These are phyloP conservation scores for Fusarium sambucinum DNA, from an alignment of 2,329 filamentous ascomycete species.

Conservation along the genomic window DNA sequence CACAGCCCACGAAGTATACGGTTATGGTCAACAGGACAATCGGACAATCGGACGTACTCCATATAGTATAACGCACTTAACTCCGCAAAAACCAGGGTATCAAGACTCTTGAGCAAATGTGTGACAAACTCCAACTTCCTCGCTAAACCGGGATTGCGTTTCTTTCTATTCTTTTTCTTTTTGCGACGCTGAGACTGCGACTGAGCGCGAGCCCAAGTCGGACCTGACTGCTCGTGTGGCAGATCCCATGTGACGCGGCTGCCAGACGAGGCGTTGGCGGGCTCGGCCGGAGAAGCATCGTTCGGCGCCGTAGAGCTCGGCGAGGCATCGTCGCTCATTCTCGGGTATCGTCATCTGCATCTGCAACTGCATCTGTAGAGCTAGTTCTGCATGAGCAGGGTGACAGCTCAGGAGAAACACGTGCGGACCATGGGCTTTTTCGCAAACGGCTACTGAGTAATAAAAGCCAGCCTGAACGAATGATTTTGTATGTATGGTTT, in stretches of 20 bases:
- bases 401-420: constrained; percentile 43
- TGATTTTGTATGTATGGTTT: constrained; percentile 5
- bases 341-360: constrained; percentile 54
- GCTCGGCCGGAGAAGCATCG: constrained; percentile 39
- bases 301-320: constrained; percentile 56
- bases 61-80: constrained; percentile 76
- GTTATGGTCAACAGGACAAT: constrained; percentile 1
- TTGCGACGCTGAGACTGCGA: constrained; percentile 52
- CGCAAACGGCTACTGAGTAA: constrained; percentile 5
- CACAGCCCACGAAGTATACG: constrained; percentile 6
- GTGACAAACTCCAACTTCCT: constrained; percentile 72
- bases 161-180: constrained; percentile 54
- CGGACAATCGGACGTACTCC: constrained; percentile 64
- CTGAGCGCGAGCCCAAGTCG: constrained; percentile 37
- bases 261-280: constrained; percentile 23
- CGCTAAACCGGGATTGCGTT: constrained; percentile 58
- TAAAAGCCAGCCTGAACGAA: constrained; percentile 1
- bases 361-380: constrained; percentile 41
- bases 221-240: constrained; percentile 26
- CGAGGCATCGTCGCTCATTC: constrained; percentile 66
- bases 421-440: constrained; percentile 45
- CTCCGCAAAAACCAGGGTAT: constrained; percentile 73
- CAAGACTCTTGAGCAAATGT: constrained; percentile 70
- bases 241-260: constrained; percentile 39
- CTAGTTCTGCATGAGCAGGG: constrained; percentile 50